phyloP scores from a whole-genome alignment of 1,284 basidiomycete genomes.

The Boletus smithii region DNA sequence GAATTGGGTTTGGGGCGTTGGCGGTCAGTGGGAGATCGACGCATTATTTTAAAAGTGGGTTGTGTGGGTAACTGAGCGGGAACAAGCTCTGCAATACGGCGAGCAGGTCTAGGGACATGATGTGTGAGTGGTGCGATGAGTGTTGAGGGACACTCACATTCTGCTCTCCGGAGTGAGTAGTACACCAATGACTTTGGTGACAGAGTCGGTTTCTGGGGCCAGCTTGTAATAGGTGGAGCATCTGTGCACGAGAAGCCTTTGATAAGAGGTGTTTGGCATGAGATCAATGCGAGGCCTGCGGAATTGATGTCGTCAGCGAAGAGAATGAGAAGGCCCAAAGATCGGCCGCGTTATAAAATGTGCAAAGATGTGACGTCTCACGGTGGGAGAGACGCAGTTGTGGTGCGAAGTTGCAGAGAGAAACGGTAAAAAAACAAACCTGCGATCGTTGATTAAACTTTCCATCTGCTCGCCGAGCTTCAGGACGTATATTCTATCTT shows the following conservation, averaged over 20 bases:
- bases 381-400: constrained; percentile 2
- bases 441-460: constrained; percentile 65
- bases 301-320: constrained; percentile 17
- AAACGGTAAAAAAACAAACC: constrained; percentile 42
- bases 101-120: constrained; percentile 49
- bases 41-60: constrained; percentile 83
- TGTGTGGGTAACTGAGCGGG: constrained; percentile 65
- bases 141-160: constrained; percentile 62
- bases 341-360: constrained; percentile 1
- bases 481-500: constrained; percentile 79
- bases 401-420: not conserved
- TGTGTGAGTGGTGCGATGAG: constrained; percentile 16
- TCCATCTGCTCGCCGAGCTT: constrained; percentile 82
- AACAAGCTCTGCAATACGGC: constrained; percentile 71
- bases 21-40: constrained; percentile 52
- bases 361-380: constrained; percentile 3
- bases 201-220: constrained; percentile 60
- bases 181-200: constrained; percentile 60
- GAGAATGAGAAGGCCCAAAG: constrained; percentile 13
- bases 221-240: constrained; percentile 77
- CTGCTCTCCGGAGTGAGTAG: constrained; percentile 57
- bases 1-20: constrained; percentile 53
- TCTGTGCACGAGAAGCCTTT: constrained; percentile 77
- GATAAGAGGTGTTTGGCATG: constrained; percentile 69
- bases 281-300: constrained; percentile 59